Percentiles rank a stretch among this genome's conserved stretches.
Evolutionary conservation across 2,329 filamentous ascomycete genomes (phyloP).

Genomic region (Aspergillus novofumigatus): DNA sequence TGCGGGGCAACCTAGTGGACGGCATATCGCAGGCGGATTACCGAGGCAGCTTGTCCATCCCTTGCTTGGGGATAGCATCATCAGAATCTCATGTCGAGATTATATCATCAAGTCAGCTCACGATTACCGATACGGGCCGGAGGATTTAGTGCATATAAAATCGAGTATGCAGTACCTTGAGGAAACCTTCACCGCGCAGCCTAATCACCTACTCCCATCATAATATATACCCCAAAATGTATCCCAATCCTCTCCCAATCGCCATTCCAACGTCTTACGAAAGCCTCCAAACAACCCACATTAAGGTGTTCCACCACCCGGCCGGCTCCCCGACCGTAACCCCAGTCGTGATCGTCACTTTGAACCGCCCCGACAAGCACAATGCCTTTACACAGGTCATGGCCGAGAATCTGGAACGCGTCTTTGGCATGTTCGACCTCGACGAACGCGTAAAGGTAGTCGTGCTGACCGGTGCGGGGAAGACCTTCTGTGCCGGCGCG

Average conservation of each 20-base stretch:
- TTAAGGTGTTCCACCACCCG: slow-evolving; percentile 37
- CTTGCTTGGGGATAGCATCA: background rate
- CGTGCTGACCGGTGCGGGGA: slow-evolving; percentile 50
- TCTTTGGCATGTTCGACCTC: slow-evolving; percentile 41
- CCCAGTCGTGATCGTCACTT: slow-evolving; percentile 45
- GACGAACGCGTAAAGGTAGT: slow-evolving; percentile 54
- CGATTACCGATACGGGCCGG: background rate
- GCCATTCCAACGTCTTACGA: slow-evolving; percentile 34
- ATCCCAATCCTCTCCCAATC: slow-evolving; percentile 8
- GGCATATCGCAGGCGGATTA: background rate
- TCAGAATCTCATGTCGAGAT: background rate
- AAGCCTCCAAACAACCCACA: slow-evolving; percentile 26
- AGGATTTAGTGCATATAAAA: background rate
- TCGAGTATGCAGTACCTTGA: background rate
- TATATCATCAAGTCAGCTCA: background rate
- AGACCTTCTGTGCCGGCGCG: slow-evolving; percentile 50
- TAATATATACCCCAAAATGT: background rate
- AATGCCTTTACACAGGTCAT: slow-evolving; percentile 56
- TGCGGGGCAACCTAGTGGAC: background rate
- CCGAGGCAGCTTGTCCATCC: background rate
- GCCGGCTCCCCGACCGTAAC: slow-evolving; percentile 47
- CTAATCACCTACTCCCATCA: background rate
- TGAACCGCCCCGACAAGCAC: slow-evolving; percentile 54
- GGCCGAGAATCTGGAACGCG: slow-evolving; percentile 43
- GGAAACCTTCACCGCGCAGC: background rate